Evolutionary conservation across 2,329 filamentous ascomycete species (phyloP), one percentile per base, ranked within the genome.

Genomic region (Coniochaeta prunicola): DNA sequence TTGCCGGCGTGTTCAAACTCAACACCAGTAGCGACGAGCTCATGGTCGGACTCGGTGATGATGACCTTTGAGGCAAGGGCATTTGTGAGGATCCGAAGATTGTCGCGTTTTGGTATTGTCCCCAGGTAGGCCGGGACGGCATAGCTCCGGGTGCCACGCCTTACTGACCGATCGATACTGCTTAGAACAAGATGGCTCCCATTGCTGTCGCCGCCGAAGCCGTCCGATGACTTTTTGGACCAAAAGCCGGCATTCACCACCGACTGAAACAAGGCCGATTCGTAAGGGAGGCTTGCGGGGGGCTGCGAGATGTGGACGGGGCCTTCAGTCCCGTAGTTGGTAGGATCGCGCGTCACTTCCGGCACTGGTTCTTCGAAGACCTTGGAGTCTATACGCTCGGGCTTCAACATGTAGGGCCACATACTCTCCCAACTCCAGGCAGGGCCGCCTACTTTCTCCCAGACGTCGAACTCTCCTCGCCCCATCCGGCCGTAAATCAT

Each of bases 221-320:
- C 69, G 57, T 76, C 73, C 6, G 62, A 61, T 30, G 66, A 69
- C 62, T 70, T 64, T n/a, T 68, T 59, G 5, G 73, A 60, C 2
- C 71, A 71, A 10, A 74, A 65, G 3, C 63, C 65, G 9, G 64
- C 64, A 59, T 76, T 76, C 1, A 71, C 69, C 53, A 72, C 62
- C 40, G 72, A 65, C 74, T 74, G 77, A n/a, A n/a, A n/a, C n/a
- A n/a, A n/a, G 1, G 70, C 71, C 33, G 68, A 63, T 58, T 75
- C 72, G 53, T 65, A 64, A 7, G 63, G 45, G 12, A 64, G 60
- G 56, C 72, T 73, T 0, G 68, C 69, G 42, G 73, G 71, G 48
- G 69, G 67, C 59, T 69, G 74, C 2, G 71, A 74, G 24, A 75
- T 64, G 4, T 74, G 69, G 7, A 77, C 34, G 1, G 74, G 75